These are phyloP conservation scores for Coemansia sp. DNA, from an alignment of 192 early-diverging fungal genomes.

Conservation along the genomic window DNA sequence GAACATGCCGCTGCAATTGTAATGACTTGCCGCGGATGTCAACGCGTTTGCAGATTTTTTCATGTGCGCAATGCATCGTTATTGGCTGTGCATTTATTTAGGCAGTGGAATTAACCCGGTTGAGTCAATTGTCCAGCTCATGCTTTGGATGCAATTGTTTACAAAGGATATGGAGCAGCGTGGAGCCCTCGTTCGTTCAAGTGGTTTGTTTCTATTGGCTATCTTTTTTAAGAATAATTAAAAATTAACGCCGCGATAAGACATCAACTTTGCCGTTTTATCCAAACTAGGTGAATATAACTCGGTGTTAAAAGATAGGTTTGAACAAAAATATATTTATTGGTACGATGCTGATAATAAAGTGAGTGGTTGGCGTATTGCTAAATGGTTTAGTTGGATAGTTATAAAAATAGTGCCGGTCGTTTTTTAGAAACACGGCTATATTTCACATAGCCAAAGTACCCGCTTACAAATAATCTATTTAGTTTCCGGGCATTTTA, in stretches of 20 bases:
- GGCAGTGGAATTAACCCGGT: background rate
- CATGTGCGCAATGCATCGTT: background rate
- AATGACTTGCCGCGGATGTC: no score
- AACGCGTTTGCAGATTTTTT: background rate
- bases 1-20: no score
- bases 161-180: background rate
- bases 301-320: background rate
- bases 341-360: background rate
- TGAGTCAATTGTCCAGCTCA: background rate
- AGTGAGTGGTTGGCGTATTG: background rate
- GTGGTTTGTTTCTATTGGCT: background rate
- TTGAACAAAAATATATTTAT: background rate
- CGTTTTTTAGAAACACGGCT: background rate
- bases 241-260: background rate
- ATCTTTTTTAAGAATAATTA: background rate
- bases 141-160: background rate
- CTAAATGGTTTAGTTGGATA: background rate
- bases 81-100: background rate
- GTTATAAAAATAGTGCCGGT: background rate
- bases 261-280: background rate
- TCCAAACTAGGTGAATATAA: background rate
- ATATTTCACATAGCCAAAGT: background rate
- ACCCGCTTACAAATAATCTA: background rate
- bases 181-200: background rate
- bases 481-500: background rate